Percentiles rank a stretch among this genome's conserved stretches.
These are phyloP conservation scores for Coniochaeta sp. DNA, from an alignment of 2,329 filamentous ascomycete species.

Conservation along the genomic window DNA sequence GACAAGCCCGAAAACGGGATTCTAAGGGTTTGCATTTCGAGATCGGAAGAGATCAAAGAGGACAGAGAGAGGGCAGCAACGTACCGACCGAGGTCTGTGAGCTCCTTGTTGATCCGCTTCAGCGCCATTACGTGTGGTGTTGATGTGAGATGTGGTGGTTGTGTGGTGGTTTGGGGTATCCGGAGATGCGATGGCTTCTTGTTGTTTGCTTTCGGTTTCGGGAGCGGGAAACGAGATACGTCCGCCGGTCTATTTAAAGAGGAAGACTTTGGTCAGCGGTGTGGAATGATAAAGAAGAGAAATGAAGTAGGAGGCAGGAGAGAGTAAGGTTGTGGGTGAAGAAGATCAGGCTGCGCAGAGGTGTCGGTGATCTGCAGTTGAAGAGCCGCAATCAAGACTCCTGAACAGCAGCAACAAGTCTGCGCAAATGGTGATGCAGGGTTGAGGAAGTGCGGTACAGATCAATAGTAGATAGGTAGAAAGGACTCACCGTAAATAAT, in stretches of 20 bases:
- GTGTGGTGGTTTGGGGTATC: slow-evolving; percentile 19
- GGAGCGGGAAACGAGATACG: slow-evolving; percentile 3
- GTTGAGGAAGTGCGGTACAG: too few species aligned
- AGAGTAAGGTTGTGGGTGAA: not conserved
- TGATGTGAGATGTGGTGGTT: slow-evolving; percentile 6
- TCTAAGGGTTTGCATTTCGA: not conserved
- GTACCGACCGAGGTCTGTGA: slow-evolving; percentile 84
- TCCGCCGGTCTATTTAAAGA: slow-evolving; percentile 14
- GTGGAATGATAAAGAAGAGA: slow-evolving; percentile 19
- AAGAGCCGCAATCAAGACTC: too few species aligned
- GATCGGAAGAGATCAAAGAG: not conserved
- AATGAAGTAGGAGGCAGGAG: slow-evolving; percentile 38
- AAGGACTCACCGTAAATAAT: not conserved
- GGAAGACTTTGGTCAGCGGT: slow-evolving; percentile 13
- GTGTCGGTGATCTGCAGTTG: too few species aligned
- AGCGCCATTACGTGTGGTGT: slow-evolving; percentile 61
- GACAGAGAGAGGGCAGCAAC: slow-evolving; percentile 21
- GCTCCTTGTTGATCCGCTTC: slow-evolving; percentile 93
- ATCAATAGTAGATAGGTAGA: too few species aligned
- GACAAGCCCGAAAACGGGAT: slow-evolving; percentile 8
- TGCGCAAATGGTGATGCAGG: not conserved
- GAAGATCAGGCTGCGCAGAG: not conserved
- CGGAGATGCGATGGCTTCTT: slow-evolving; percentile 10
- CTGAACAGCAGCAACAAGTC: not conserved
- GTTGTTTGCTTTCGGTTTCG: slow-evolving; percentile 8